Evolutionary conservation across 495 filamentous ascomycete genomes (phyloP).

Genomic region (Bombardia bombarda): DNA sequence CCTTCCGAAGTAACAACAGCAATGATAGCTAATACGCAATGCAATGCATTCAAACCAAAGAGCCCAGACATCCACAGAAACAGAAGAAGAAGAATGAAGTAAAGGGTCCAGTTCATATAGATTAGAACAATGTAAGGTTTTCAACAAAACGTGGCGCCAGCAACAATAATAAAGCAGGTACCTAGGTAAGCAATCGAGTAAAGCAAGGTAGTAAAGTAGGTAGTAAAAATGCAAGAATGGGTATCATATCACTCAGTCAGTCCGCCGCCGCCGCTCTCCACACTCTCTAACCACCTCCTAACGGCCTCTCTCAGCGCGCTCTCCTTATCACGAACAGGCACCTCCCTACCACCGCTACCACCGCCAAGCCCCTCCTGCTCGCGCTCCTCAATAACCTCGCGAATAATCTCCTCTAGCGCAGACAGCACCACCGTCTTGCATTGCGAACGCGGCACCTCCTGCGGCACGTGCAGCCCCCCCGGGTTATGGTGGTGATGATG

Average conservation of each 20-base stretch:
- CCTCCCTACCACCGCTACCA: slow-evolving; percentile 13
- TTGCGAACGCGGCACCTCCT: slow-evolving; percentile 36
- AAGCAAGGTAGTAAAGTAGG: not conserved
- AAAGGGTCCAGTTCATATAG: too few species aligned
- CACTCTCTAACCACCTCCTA: slow-evolving; percentile 34
- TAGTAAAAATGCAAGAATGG: not conserved
- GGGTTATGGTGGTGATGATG: too few species aligned
- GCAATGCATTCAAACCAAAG: too few species aligned
- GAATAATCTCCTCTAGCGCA: slow-evolving; percentile 39
- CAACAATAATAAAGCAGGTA: not conserved
- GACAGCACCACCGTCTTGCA: slow-evolving; percentile 41
- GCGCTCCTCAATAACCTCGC: slow-evolving; percentile 31
- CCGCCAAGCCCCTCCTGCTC: slow-evolving; percentile 10
- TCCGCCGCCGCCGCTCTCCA: too few species aligned
- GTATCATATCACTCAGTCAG: not conserved
- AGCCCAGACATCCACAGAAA: too few species aligned
- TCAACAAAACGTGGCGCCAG: too few species aligned
- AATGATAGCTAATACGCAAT: too few species aligned
- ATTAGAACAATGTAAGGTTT: too few species aligned
- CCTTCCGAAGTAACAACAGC: too few species aligned
- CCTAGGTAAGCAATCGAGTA: too few species aligned
- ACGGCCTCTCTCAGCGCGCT: slow-evolving; percentile 34
- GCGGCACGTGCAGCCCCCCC: slow-evolving; percentile 2
- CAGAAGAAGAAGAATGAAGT: too few species aligned
- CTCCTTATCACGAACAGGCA: too few species aligned